A percentile compares a stretch with the other conserved stretches of the same genome.
Conservation (phyloP, 352 stramenopile genomes). For the Pythium biforme region DNA sequence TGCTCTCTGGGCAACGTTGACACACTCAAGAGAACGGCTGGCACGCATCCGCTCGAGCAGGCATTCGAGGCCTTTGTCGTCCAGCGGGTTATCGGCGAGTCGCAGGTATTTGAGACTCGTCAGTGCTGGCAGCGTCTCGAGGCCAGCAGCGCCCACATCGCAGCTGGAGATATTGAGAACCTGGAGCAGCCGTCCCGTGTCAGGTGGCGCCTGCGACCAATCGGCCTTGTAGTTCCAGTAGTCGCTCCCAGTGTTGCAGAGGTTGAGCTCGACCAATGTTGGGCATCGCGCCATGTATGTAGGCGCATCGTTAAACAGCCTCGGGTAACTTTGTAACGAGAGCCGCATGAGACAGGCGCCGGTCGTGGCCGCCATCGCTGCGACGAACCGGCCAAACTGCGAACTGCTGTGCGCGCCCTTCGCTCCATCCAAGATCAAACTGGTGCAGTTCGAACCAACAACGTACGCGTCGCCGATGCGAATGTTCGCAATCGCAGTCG, state of each 20-base stretch:
- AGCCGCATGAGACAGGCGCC: not conserved
- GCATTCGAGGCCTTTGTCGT: not conserved
- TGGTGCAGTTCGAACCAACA: constrained; percentile 4
- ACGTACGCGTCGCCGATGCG: not conserved
- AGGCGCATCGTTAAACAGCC: not conserved
- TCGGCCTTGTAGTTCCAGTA: not conserved
- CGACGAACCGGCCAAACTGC: not conserved
- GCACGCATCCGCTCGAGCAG: not conserved
- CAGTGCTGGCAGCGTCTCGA: not conserved
- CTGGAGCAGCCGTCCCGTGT: not conserved
- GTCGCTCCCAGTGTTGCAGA: not conserved
- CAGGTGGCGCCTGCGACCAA: not conserved
- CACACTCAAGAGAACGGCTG: not conserved
- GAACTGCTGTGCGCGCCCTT: too few relatives aligned
- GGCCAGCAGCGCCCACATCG: not conserved
- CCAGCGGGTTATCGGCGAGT: not conserved
- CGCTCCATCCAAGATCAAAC: not conserved
- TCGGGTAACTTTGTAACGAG: not conserved
- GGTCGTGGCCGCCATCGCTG: not conserved
- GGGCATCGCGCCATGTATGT: not conserved
- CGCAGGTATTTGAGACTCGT: not conserved
- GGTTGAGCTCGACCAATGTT: constrained; percentile 2
- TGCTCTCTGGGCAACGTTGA: not conserved
- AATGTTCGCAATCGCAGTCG: not conserved
- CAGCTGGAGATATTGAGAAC: not conserved